These are phyloP conservation scores for Astragalus membranaceus DNA, from an alignment of 306 rosid genomes.

Conservation along the genomic window DNA sequence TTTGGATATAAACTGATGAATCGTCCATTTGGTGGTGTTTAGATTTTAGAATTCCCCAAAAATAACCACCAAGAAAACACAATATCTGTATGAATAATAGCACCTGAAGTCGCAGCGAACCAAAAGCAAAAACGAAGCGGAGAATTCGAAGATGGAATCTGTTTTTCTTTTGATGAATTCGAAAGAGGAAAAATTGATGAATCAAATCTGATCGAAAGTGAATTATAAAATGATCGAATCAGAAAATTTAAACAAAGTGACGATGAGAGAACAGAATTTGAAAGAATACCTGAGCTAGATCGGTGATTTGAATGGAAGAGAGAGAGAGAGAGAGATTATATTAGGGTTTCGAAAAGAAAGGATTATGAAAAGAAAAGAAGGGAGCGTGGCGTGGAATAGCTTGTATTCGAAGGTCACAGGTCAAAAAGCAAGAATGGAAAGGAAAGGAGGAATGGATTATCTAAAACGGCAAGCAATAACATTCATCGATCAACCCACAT, in stretches of 20 bases:
- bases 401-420: conserved; percentile 9
- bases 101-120: neutral
- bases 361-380: too few relatives aligned
- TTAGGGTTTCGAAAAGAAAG: conserved; percentile 35
- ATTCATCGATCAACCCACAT: neutral
- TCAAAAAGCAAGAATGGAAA: neutral
- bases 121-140: neutral
- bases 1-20: neutral
- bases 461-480: neutral
- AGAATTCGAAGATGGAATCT: neutral
- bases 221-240: neutral
- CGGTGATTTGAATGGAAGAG: conserved; percentile 11
- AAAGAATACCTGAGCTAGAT: conserved; percentile 35
- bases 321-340: neutral
- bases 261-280: neutral
- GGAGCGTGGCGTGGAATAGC: neutral
- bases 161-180: neutral
- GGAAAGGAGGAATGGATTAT: neutral
- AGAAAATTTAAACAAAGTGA: neutral
- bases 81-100: neutral
- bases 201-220: neutral
- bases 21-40: neutral
- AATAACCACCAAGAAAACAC: neutral
- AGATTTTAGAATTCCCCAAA: too few relatives aligned
- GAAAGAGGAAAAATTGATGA: neutral